phyloP scores from a whole-genome alignment of 257 asterid genomes.

The Solanum pennellii region DNA sequence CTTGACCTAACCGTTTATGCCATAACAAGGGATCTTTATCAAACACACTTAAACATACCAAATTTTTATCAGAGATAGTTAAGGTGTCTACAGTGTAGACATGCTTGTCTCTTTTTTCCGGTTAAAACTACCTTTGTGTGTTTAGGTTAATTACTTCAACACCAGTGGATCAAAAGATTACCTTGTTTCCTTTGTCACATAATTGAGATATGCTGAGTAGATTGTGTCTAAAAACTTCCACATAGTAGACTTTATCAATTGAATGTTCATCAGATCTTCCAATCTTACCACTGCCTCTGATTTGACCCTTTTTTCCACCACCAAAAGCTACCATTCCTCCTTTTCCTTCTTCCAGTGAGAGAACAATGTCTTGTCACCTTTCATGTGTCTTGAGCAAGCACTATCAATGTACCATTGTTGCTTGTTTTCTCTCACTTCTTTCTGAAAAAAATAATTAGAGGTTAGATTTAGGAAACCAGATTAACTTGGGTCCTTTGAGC shows the following conservation, averaged over 20 bases:
- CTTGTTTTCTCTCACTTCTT: background rate
- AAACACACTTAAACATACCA: background rate
- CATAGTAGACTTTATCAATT: background rate
- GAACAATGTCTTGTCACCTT: background rate
- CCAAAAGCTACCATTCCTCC: background rate
- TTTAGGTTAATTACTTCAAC: background rate
- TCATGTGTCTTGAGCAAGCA: background rate
- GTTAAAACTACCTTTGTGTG: background rate
- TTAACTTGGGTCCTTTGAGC: background rate
- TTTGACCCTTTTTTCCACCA: background rate
- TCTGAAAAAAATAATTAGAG: background rate
- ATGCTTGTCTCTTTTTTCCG: background rate
- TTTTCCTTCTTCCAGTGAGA: background rate
- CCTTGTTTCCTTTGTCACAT: background rate
- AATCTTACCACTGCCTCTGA: background rate
- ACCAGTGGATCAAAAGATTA: no score
- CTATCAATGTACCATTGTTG: no score
- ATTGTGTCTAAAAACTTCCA: background rate
- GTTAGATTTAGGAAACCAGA: no score
- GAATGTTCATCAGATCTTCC: background rate
- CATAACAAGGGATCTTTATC: background rate
- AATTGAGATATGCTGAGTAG: background rate
- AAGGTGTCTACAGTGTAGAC: background rate
- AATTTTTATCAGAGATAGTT: no score
- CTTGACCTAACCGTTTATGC: background rate